Evolutionary conservation across 2,329 filamentous ascomycete species (phyloP).

Genomic region (Aspergillus sp.): DNA sequence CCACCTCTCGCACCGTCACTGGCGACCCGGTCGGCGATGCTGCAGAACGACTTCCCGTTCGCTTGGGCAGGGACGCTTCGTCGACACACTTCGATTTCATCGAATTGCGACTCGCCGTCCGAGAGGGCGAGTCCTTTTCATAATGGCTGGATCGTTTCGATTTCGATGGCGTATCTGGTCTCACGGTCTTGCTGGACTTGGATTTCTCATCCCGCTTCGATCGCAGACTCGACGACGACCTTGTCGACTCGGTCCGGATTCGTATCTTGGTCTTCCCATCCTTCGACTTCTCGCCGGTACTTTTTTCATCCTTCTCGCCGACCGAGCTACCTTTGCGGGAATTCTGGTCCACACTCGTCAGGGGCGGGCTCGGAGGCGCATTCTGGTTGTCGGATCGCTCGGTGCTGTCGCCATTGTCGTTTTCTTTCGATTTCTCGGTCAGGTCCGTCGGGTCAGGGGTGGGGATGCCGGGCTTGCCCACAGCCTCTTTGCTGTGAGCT

Average conservation of each 20-base stretch:
- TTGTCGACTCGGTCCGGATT: slow-evolving; percentile 36
- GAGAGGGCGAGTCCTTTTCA: slow-evolving; percentile 32
- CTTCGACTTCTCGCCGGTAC: slow-evolving; percentile 32
- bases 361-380: slow-evolving; percentile 48
- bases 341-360: slow-evolving; percentile 44
- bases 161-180: slow-evolving; percentile 39
- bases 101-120: slow-evolving; percentile 35
- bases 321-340: slow-evolving; percentile 35
- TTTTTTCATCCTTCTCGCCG: slow-evolving; percentile 29
- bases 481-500: slow-evolving; percentile 83
- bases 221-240: slow-evolving; percentile 42
- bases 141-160: slow-evolving; percentile 29
- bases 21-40: slow-evolving; percentile 37
- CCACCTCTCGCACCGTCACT: slow-evolving; percentile 32
- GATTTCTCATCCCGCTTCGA: slow-evolving; percentile 38
- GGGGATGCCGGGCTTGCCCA: slow-evolving; percentile 53
- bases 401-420: slow-evolving; percentile 25
- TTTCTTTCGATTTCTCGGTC: slow-evolving; percentile 49
- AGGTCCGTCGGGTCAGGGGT: slow-evolving; percentile 73
- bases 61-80: slow-evolving; percentile 31
- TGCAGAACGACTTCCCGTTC: slow-evolving; percentile 27
- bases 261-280: slow-evolving; percentile 35
- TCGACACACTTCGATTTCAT: slow-evolving; percentile 31
- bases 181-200: slow-evolving; percentile 34
- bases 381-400: slow-evolving; percentile 28